These are phyloP conservation scores for Smittium culicis DNA, from an alignment of 371 early-diverging fungal species.

Conservation along the genomic window DNA sequence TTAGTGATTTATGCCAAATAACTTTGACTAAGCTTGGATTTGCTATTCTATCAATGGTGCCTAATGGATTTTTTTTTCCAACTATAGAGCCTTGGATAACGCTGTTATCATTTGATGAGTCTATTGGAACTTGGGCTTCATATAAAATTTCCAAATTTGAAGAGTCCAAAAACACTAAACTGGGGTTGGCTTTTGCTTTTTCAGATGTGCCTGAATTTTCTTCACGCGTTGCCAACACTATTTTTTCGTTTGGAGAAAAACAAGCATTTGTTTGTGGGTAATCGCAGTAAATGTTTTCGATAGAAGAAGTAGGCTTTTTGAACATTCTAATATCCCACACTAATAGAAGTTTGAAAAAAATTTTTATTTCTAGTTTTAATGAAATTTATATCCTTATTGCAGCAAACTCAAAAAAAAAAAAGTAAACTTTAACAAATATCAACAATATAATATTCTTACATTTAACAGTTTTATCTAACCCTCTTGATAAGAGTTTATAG, in stretches of 20 bases:
- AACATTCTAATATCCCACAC: slow-evolving; percentile 79
- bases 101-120: background rate
- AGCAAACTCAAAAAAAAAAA: background rate
- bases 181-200: background rate
- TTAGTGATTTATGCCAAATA: slow-evolving; percentile 73
- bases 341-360: background rate
- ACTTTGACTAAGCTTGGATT: slow-evolving; percentile 53
- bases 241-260: slow-evolving; percentile 70
- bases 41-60: background rate
- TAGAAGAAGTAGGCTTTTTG: slow-evolving; percentile 45
- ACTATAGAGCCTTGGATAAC: background rate
- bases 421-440: background rate
- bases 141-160: background rate
- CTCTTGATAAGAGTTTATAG: slow-evolving; percentile 51
- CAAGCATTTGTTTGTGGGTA: slow-evolving; percentile 72
- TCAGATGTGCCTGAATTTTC: background rate
- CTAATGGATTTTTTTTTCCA: background rate
- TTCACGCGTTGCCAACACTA: slow-evolving; percentile 28
- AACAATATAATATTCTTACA: slow-evolving; percentile 13
- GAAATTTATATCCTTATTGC: background rate
- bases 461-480: slow-evolving; percentile 78
- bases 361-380: background rate
- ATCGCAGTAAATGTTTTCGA: slow-evolving; percentile 42
- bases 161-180: background rate
- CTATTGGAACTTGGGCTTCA: background rate